A percentile compares a stretch with the other conserved stretches of the same genome.
Conservation (phyloP, 73 alveolate species). For the Stentor coeruleus region DNA sequence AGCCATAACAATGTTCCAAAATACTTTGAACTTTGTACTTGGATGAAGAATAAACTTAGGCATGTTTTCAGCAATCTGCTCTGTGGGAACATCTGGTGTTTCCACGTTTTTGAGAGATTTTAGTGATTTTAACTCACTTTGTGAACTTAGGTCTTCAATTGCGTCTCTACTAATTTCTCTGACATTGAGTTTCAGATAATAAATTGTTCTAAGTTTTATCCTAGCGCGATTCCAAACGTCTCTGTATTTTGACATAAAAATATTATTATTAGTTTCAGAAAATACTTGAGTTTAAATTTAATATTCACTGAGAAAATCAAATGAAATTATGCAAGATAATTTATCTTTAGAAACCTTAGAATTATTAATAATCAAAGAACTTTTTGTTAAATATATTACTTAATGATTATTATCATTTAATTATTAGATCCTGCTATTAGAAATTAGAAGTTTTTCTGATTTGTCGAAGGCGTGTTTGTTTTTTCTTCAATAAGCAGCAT, state of each 20-base stretch:
- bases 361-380: too few species aligned
- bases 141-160: not conserved
- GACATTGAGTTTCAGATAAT: not conserved
- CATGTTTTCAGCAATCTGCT: not conserved
- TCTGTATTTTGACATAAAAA: not conserved
- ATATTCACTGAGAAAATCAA: too few species aligned
- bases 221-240: conserved; percentile 7
- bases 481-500: too few species aligned
- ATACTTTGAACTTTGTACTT: not conserved
- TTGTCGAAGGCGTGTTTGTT: too few species aligned
- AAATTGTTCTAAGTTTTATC: not conserved
- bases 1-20: conserved; percentile 46
- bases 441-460: too few species aligned
- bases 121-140: not conserved
- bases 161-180: not conserved
- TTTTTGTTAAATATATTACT: too few species aligned
- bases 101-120: not conserved
- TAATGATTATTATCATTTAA: too few species aligned
- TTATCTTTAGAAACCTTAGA: too few species aligned
- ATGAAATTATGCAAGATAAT: too few species aligned
- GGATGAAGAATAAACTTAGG: not conserved
- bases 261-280: too few species aligned
- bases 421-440: too few species aligned
- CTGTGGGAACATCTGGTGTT: not conserved
- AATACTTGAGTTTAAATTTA: too few species aligned